Evolutionary conservation across 2,329 filamentous ascomycete genomes (phyloP).

Genomic region (Paraphoma sp.): DNA sequence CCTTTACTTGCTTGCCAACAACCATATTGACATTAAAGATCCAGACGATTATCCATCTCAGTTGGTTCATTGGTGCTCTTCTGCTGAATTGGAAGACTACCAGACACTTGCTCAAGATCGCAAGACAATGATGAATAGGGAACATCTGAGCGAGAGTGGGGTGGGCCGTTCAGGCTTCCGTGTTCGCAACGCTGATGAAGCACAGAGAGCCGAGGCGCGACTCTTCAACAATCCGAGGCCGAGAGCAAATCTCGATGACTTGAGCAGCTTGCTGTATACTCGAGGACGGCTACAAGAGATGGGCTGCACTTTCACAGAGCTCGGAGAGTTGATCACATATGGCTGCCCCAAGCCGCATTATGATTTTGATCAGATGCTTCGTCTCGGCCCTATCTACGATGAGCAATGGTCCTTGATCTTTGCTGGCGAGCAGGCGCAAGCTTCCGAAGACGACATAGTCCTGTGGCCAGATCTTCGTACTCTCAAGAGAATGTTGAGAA

Average conservation of each 20-base stretch:
- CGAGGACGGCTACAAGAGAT: constrained; percentile 13
- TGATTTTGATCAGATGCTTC: constrained; percentile 15
- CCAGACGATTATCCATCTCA: not conserved
- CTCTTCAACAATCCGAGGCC: not conserved
- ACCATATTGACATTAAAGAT: not conserved
- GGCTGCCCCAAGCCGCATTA: constrained; percentile 4
- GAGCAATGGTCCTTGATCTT: constrained; percentile 13
- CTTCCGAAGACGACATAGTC: not conserved
- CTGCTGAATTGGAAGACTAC: not conserved
- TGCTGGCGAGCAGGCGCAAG: not conserved
- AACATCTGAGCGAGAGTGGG: not conserved
- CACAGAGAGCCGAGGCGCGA: not conserved
- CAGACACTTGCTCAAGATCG: not conserved
- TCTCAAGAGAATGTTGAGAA: constrained; percentile 8
- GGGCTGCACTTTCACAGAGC: constrained; percentile 5
- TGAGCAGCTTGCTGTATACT: constrained; percentile 3
- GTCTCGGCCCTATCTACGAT: constrained; percentile 12
- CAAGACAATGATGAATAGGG: not conserved
- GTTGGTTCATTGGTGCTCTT: not conserved
- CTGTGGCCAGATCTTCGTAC: constrained; percentile 7
- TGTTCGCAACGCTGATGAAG: not conserved
- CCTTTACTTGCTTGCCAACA: not conserved
- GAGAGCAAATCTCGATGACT: not conserved
- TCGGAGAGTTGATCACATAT: constrained; percentile 14
- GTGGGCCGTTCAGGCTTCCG: not conserved